Evolutionary conservation across 805 yeast species (phyloP).

Genomic region (Blastobotrys muscicola): DNA sequence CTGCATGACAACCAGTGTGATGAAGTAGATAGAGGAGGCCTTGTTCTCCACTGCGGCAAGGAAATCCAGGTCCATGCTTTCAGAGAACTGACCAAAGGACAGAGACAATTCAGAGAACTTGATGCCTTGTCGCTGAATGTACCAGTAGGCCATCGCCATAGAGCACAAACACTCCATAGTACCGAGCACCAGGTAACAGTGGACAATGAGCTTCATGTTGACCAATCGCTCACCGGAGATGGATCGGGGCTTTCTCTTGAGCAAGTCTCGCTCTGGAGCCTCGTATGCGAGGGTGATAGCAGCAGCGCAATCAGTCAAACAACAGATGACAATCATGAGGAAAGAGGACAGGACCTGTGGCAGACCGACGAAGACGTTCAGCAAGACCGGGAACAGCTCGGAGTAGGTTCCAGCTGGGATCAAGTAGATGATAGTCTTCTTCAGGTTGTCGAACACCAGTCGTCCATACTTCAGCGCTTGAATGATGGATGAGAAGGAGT

Average conservation of each 20-base stretch:
- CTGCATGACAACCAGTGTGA: constrained; percentile 38
- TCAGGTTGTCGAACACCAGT: constrained; percentile 40
- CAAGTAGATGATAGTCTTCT: constrained; percentile 36
- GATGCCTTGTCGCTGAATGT: constrained; percentile 30
- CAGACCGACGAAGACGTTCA: constrained; percentile 37
- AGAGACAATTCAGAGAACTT: constrained; percentile 29
- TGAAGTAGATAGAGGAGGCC: constrained; percentile 37
- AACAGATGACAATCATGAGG: constrained; percentile 39
- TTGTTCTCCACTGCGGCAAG: constrained; percentile 21
- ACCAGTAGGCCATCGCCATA: constrained; percentile 31
- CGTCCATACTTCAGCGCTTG: constrained; percentile 88
- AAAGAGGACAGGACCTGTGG: constrained; percentile 41
- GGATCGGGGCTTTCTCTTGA: constrained; percentile 33
- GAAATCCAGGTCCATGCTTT: constrained; percentile 17
- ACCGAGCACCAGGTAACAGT: constrained; percentile 36
- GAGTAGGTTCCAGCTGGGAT: constrained; percentile 44
- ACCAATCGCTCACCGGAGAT: constrained; percentile 33
- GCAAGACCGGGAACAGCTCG: constrained; percentile 40
- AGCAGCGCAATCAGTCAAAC: constrained; percentile 38
- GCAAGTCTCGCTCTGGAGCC: constrained; percentile 32
- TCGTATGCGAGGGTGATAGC: constrained; percentile 39
- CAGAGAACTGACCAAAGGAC: constrained; percentile 28
- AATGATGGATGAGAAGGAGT: constrained; percentile 60
- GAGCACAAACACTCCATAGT: constrained; percentile 33
- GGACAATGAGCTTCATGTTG: constrained; percentile 30